Base-by-base conservation (phyloP, 2,329 filamentous ascomycete genomes). In the Chaetomiaceae sp. region DNA sequence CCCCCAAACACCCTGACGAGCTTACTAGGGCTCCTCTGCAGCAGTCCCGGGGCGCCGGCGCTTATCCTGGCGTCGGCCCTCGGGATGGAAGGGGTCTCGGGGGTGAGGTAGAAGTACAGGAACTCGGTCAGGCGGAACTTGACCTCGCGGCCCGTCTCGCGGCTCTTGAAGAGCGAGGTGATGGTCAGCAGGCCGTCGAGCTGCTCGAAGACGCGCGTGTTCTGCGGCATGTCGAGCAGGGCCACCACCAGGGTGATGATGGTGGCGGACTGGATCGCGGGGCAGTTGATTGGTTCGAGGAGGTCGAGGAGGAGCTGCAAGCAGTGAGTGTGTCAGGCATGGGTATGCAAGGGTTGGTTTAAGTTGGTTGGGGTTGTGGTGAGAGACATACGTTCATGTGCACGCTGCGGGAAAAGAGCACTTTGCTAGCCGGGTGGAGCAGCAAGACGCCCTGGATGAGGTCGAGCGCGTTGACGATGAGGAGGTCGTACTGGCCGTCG, bases 51-150 rank as follows among this genome's bases (percentile, higher is more conserved):
- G 27, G 68, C 71, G 2, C 73, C 74, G 44, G 55, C 55, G 25
- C 23, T 34, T 34, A 34, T 46, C 48, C 68, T 70, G 44, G 68
- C 66, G 17, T 68, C 71, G 54, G 76, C 73, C 55, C 70, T 70
- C 5, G 79, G 77, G 55, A 78, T 77, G 17, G 77, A 73, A 39
- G 78, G 83, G 0, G 81, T 82, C 71, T 99, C 93, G 44, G 92
- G 91, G 86, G 97, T 96, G 60, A 99, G 84, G 69, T 97, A 99
- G 70, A 97, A 97, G 75, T 97, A 97, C 45, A 99, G 73, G 66
- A 97, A 97, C 69, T 97, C 93, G 60, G 96, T 85, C n/a, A 95
- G 82, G 68, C 95, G 93, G 65, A 96, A 81, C 73, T 96, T 96
- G 58, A 97, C 91, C 62, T 92, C 88, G 55, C 89, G 83, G 20